Base-by-base conservation (phyloP, 2,329 filamentous ascomycete species). In the Orbilia blumenaviensis region DNA sequence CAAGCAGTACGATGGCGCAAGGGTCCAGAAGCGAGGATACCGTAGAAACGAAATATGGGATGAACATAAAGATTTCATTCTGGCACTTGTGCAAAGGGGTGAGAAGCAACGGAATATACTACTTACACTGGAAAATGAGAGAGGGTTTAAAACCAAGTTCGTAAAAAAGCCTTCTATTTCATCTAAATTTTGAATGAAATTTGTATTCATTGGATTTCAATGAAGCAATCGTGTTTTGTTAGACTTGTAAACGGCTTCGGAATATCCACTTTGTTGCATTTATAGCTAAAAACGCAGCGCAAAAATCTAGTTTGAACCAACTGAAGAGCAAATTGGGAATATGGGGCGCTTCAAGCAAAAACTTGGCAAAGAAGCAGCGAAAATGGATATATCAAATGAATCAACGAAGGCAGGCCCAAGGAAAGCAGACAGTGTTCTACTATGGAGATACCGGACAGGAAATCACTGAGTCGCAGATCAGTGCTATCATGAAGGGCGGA, bases 61-160 rank as follows among this genome's bases (percentile, higher is more conserved):
- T 29, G 62, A 75, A n/a, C 69, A 75, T 18, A 75, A 68, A 48
- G 62, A 75, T 12, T 67, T 67, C 25, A 63, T 75, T n/a, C 16
- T 75, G 3, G 36, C 29, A 14, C 69, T 75, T 9, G n/a, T 52
- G 1, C 38, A 63, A 9, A 32, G 61, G 1, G 66, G 66, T 14
- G 46, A 50, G 9, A 75, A 58, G 12, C 69, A 75, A 8, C 27
- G 46, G n/a, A 18, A 32, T 21, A 75, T 75, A 10, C 27, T 75
- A 10, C 38, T 38, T 29, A 46, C 69, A 8, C 27, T 75, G 25
- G 36, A 50, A 10, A 42, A 8, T 38, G 54, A 67, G 54, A 61
- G 54, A 27, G 56, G 56, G 4, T 75, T 75, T 18, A 18, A 27
- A n/a, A 46, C 69, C 23, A 75, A 75, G 69, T 75, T 62, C 0